A percentile compares a stretch with the other conserved stretches of the same genome.
These are phyloP conservation scores for Chrysosporium queenslandicum DNA, from an alignment of 2,329 filamentous ascomycete genomes.

Conservation along the genomic window DNA sequence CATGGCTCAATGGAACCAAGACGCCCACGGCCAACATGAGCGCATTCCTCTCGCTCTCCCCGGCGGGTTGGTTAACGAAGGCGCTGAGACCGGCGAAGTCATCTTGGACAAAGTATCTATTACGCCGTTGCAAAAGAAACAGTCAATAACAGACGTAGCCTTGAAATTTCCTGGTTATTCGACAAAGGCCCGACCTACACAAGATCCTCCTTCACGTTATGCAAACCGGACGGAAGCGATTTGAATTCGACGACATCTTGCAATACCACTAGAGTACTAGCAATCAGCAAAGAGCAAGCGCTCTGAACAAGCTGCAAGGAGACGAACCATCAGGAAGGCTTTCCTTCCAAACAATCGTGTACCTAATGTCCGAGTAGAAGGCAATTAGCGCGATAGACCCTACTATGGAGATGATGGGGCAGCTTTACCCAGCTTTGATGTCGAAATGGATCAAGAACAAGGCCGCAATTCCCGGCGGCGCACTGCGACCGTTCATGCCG, in stretches of 20 bases:
- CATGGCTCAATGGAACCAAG: slow-evolving; percentile 74
- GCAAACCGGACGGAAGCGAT: slow-evolving; percentile 82
- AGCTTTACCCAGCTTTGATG: slow-evolving; percentile 68
- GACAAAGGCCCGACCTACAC: slow-evolving; percentile 37
- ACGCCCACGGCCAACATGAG: slow-evolving; percentile 87
- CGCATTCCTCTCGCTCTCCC: slow-evolving; percentile 71
- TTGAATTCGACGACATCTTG: slow-evolving; percentile 93
- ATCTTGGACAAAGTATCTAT: slow-evolving; percentile 85
- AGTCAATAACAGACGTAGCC: neutral
- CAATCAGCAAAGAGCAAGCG: neutral
- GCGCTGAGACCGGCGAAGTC: slow-evolving; percentile 80
- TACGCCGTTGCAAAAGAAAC: neutral
- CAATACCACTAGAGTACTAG: slow-evolving; percentile 43
- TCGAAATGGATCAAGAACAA: slow-evolving; percentile 88
- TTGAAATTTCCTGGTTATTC: neutral
- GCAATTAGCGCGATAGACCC: slow-evolving; percentile 6
- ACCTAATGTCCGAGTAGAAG: slow-evolving; percentile 38
- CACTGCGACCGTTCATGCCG: slow-evolving; percentile 29
- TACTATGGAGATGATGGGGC: neutral
- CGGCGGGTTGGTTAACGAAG: slow-evolving; percentile 74
- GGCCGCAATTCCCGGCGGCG: slow-evolving; percentile 53
- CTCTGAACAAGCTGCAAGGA: neutral
- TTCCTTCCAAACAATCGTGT: slow-evolving; percentile 81
- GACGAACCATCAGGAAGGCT: slow-evolving; percentile 54
- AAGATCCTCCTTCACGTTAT: slow-evolving; percentile 77